A percentile compares a stretch with the other conserved stretches of the same genome.
phyloP scores from a whole-genome alignment of 2,329 filamentous ascomycete genomes.

The Rasamsonia emersonii region DNA sequence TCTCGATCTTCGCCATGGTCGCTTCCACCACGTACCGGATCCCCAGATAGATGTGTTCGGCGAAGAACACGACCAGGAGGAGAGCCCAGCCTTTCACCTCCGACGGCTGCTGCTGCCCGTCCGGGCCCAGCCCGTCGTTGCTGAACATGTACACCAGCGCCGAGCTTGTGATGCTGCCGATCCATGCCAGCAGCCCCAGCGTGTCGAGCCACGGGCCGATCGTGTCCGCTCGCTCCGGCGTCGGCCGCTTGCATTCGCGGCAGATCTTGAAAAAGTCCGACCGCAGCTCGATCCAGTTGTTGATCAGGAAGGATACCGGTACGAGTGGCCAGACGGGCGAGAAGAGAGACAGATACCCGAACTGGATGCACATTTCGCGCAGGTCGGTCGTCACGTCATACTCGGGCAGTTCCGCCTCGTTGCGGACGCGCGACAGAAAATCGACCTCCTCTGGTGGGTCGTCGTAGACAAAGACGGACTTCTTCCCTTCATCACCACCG shows the following conservation, averaged over 20 bases:
- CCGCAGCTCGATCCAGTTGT: constrained; percentile 93
- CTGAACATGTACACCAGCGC: constrained; percentile 87
- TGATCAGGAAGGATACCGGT: constrained; percentile 78
- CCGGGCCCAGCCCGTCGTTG: constrained; percentile 46
- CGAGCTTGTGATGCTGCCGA: constrained; percentile 80
- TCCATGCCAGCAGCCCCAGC: constrained; percentile 83
- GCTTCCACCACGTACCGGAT: constrained; percentile 64
- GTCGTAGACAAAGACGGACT: constrained; percentile 40
- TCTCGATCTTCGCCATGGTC: constrained; percentile 72
- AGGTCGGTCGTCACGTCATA: constrained; percentile 91
- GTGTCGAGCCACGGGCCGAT: constrained; percentile 93
- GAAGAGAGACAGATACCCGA: constrained; percentile 84
- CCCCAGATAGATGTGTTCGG: constrained; percentile 83
- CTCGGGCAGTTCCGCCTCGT: constrained; percentile 72
- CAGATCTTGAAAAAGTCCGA: constrained; percentile 96
- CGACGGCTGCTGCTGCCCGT: constrained; percentile 31
- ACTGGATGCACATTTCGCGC: constrained; percentile 88
- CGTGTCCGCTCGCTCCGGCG: constrained; percentile 80
- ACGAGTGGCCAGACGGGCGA: constrained; percentile 91
- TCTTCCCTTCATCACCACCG: constrained; percentile 15
- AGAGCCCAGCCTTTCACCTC: constrained; percentile 72
- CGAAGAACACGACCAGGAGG: constrained; percentile 71
- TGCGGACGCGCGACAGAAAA: constrained; percentile 74
- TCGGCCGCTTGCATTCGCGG: constrained; percentile 77
- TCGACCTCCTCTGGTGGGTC: constrained; percentile 71